These are phyloP conservation scores for Agrocybe pediades DNA, from an alignment of 768 basidiomycete genomes.

Conservation along the genomic window DNA sequence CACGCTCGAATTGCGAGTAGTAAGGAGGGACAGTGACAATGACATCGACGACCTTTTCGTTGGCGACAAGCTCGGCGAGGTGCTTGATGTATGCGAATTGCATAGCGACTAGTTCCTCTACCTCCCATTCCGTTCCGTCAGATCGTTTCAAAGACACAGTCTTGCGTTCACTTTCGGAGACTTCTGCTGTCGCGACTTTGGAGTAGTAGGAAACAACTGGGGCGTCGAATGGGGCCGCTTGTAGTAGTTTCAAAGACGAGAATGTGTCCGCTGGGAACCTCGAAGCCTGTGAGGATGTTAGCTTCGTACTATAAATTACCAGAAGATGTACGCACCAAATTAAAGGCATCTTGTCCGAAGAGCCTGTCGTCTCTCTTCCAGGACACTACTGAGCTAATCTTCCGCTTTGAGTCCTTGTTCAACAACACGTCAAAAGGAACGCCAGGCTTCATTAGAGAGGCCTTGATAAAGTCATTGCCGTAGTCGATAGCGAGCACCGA, in stretches of 20 bases:
- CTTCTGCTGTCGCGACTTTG: constrained; percentile 54
- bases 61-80: constrained; percentile 76
- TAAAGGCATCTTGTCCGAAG: constrained; percentile 88
- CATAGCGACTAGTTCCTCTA: constrained; percentile 93
- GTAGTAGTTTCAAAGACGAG: constrained; percentile 80
- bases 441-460: constrained; percentile 92
- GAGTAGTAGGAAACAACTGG: constrained; percentile 58
- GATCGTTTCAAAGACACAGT: constrained; percentile 62
- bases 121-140: constrained; percentile 71
- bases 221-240: constrained; percentile 68
- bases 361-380: constrained; percentile 92
- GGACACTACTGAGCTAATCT: constrained; percentile 86
- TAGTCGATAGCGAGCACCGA: constrained; percentile 96
- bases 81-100: constrained; percentile 89
- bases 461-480: constrained; percentile 97
- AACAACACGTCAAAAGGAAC: constrained; percentile 94
- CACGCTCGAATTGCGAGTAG: constrained; percentile 89
- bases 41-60: constrained; percentile 80
- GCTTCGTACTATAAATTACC: constrained; percentile 4
- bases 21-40: constrained; percentile 90
- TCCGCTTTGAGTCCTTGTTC: constrained; percentile 96
- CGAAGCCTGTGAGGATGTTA: constrained; percentile 61
- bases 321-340: constrained; percentile 61
- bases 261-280: constrained; percentile 91
- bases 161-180: constrained; percentile 55